Evolutionary conservation across 2,329 filamentous ascomycete species (phyloP).

Genomic region (Botrytis elliptica): DNA sequence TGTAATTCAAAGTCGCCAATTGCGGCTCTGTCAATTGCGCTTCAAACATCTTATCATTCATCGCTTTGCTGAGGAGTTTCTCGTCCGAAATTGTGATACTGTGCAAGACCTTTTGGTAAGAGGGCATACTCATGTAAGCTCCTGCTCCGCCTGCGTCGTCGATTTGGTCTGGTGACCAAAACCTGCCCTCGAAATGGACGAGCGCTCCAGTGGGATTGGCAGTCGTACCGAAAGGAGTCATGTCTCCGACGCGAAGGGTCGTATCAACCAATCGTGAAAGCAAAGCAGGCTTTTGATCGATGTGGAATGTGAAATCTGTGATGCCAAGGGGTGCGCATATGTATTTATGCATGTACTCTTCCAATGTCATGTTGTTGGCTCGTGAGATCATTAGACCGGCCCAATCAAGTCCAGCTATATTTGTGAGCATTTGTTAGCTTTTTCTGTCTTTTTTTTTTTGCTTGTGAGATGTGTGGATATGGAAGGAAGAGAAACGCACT

Average conservation of each 20-base stretch:
- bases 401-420: constrained; percentile 49
- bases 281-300: constrained; percentile 16
- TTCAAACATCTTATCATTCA: constrained; percentile 23
- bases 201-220: background rate
- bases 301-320: constrained; percentile 25
- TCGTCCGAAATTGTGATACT: constrained; percentile 23
- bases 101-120: constrained; percentile 24
- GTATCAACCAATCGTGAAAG: constrained; percentile 13
- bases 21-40: constrained; percentile 17
- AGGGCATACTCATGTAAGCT: background rate
- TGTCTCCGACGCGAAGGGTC: constrained; percentile 17
- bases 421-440: background rate
- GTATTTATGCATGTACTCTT: constrained; percentile 28
- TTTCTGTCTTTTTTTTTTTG: background rate
- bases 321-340: constrained; percentile 25
- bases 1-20: background rate
- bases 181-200: background rate
- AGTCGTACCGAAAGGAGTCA: constrained; percentile 11
- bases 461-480: background rate
- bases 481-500: constrained; percentile 53
- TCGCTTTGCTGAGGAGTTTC: constrained; percentile 15
- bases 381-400: constrained; percentile 51
- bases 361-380: constrained; percentile 24
- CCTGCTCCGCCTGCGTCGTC: constrained; percentile 22
- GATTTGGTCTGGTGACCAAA: constrained; percentile 1